Evolutionary conservation across 192 early-diverging fungal species (phyloP), one percentile per base, ranked within the genome.

Genomic region (Backusella morwellensis): DNA sequence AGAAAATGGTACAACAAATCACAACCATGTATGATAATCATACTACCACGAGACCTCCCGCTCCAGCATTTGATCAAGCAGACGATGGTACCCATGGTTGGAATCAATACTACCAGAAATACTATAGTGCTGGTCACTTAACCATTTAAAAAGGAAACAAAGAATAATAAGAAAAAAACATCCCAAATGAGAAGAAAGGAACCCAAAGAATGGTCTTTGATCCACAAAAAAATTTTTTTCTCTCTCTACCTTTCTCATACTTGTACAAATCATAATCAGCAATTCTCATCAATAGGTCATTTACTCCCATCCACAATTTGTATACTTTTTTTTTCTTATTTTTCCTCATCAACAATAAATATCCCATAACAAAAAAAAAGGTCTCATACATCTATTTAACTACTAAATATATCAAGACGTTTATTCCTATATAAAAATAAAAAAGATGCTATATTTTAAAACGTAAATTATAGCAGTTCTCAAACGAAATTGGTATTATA

Each of bases 51-150:
- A 38, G 77, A 68, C 77, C 77, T 34, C 77, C 77, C 3, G 72
- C 77, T 14, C 77, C 77, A 17, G 72, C 72, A 14, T 72, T 44
- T 32, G 73, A 67, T 47, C 35, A 69, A 41, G 35, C 15, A 38
- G 56, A 68, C 36, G 76, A 36, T 66, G 77, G 69, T 38, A 81
- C 66, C 47, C 82, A 73, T 67, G 76, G 76, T 17, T 81, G 80
- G 76, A 75, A 85, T 40, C 80, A 86, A 56, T 79, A 86, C n/a
- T 78, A 86, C 21, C 80, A 86, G 32, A 68, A 80, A 6, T 74
- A 78, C 35, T 81, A 84, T 23, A 78, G 77, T 54, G 77, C 77
- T 56, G 77, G 77, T 12, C 66, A 78, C 14, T 44, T 67, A 56
- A 74, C 34, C 32, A 76, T 78, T 26, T 77, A 47, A 71, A 32